phyloP scores from a whole-genome alignment of 352 stramenopile species.

The Elongisporangium senticosum region DNA sequence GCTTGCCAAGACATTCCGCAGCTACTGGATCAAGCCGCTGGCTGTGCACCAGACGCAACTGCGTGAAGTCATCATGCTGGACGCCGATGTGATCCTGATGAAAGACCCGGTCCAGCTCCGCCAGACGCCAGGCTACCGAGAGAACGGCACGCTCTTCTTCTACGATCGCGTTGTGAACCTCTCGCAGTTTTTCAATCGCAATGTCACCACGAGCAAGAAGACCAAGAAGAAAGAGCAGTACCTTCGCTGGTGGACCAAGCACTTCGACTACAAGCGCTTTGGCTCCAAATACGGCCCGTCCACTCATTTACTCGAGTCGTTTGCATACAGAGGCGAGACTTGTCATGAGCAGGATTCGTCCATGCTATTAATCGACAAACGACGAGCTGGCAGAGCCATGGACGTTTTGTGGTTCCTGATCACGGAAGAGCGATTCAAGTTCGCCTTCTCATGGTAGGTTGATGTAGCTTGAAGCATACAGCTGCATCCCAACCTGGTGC shows the following conservation, averaged over 20 bases:
- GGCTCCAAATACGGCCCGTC: conserved; percentile 17
- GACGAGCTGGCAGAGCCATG: conserved; percentile 31
- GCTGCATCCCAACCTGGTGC: no score
- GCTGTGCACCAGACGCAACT: conserved; percentile 15
- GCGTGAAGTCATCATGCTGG: conserved; percentile 10
- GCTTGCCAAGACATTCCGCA: conserved; percentile 13
- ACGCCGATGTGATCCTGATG: conserved; percentile 17
- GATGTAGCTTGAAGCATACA: no score
- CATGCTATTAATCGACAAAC: conserved; percentile 67
- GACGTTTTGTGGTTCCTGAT: conserved; percentile 72
- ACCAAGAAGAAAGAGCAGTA: conserved; percentile 12
- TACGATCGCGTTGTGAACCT: conserved; percentile 57
- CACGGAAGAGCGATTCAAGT: conserved; percentile 50
- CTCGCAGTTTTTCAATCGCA: conserved; percentile 40
- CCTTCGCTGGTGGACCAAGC: conserved; percentile 37
- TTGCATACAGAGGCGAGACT: conserved; percentile 34
- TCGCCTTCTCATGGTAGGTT: conserved; percentile 42
- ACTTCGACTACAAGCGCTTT: conserved; percentile 51
- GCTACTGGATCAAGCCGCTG: conserved; percentile 20
- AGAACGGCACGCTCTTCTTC: conserved; percentile 45
- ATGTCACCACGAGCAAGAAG: conserved; percentile 26
- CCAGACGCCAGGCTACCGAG: conserved; percentile 15
- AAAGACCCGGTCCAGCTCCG: conserved; percentile 13
- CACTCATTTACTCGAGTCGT: conserved; percentile 26
- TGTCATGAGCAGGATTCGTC: conserved; percentile 70